Percentiles rank a stretch among this genome's conserved stretches.
phyloP scores from a whole-genome alignment of 805 yeast genomes.

The Candida ipomoeae region DNA sequence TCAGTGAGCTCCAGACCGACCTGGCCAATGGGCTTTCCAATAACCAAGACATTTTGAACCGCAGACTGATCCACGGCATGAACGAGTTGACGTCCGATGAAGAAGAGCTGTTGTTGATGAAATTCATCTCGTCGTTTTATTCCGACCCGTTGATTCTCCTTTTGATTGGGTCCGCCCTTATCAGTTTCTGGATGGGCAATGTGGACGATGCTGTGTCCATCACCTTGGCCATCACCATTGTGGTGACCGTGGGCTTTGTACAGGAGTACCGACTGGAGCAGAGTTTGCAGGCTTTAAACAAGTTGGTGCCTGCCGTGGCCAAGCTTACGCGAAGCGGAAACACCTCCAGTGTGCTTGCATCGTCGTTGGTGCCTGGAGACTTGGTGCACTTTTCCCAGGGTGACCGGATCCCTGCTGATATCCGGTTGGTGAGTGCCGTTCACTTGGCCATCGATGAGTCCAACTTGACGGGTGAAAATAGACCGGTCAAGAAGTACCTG shows the following conservation, averaged over 20 bases:
- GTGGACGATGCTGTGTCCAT: constrained; percentile 93
- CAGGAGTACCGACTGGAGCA: constrained; percentile 96
- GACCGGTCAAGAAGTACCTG: constrained; percentile 69
- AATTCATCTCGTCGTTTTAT: constrained; percentile 75
- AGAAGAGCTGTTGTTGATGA: constrained; percentile 65
- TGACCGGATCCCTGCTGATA: constrained; percentile 94
- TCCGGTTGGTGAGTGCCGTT: constrained; percentile 72
- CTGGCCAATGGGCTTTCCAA: constrained; percentile 56
- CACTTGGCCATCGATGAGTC: constrained; percentile 88
- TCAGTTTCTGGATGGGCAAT: constrained; percentile 92
- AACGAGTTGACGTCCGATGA: constrained; percentile 79
- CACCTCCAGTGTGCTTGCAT: constrained; percentile 78
- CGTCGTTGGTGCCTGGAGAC: constrained; percentile 93
- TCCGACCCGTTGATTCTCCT: constrained; percentile 88
- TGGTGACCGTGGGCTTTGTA: constrained; percentile 94
- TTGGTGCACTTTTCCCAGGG: constrained; percentile 86
- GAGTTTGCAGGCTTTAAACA: constrained; percentile 86
- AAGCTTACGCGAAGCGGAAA: constrained; percentile 81
- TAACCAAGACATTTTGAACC: constrained; percentile 62
- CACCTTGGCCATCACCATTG: constrained; percentile 86
- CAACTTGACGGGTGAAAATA: constrained; percentile 91
- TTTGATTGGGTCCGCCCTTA: constrained; percentile 82
- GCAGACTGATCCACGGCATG: constrained; percentile 72
- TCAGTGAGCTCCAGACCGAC: constrained; percentile 60
- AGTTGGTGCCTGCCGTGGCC: constrained; percentile 95